These are phyloP conservation scores for Coniferiporia weirii DNA, from an alignment of 1,284 basidiomycete species.

Conservation along the genomic window DNA sequence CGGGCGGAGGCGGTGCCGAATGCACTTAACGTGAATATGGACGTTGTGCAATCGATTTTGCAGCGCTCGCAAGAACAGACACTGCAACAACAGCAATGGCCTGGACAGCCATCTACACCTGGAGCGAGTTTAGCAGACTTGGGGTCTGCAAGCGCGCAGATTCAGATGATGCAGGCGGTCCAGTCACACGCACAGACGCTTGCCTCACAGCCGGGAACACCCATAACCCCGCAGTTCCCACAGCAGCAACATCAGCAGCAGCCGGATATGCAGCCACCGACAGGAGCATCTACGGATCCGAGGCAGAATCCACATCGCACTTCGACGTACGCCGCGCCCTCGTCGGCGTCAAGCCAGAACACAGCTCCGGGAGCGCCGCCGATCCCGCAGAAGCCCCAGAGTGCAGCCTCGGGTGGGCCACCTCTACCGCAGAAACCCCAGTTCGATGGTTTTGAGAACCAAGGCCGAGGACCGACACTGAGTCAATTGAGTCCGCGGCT, in stretches of 20 bases:
- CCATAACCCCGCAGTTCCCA: background rate
- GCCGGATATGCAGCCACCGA: background rate
- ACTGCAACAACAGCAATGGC: conserved; percentile 1
- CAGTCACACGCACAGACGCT: background rate
- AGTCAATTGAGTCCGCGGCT: too few relatives aligned
- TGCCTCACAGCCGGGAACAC: background rate
- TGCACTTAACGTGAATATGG: background rate
- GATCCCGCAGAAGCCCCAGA: too few relatives aligned
- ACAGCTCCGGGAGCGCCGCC: too few relatives aligned
- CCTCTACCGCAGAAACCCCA: background rate
- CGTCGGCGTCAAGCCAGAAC: too few relatives aligned
- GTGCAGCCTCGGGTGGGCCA: too few relatives aligned
- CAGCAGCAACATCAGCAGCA: background rate
- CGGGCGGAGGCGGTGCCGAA: background rate
- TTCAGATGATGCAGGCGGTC: background rate
- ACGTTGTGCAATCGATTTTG: background rate
- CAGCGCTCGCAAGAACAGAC: background rate
- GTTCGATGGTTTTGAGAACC: background rate
- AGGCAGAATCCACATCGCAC: conserved; percentile 1
- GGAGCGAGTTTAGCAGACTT: background rate
- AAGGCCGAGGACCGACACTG: background rate
- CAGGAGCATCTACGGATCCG: background rate
- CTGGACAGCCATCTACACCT: background rate
- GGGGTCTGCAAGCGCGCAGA: background rate
- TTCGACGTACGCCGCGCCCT: background rate